Percentiles rank a stretch among this genome's conserved stretches.
phyloP scores from a whole-genome alignment of 1,139 yeast species.

The Suhomyces choctaworum region DNA sequence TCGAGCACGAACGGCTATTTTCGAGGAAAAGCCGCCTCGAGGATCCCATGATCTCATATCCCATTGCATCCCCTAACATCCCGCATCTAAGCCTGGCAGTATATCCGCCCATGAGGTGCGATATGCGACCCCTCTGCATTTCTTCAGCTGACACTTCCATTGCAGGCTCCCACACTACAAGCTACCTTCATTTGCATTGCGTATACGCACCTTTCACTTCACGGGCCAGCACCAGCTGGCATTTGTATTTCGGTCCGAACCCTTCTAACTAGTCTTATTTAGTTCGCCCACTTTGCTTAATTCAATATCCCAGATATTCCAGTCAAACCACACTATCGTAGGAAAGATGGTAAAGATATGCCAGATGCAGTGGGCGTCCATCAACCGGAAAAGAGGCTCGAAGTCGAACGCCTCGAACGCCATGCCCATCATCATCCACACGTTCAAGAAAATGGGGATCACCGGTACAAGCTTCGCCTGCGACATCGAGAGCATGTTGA shows the following conservation, averaged over 20 bases:
- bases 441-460: constrained; percentile 38
- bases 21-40: too few relatives aligned
- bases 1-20: too few relatives aligned
- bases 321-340: constrained; percentile 46
- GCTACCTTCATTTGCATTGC: constrained; percentile 1
- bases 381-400: constrained; percentile 31
- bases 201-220: constrained; percentile 5
- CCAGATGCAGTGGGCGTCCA: constrained; percentile 50
- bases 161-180: too few relatives aligned
- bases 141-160: too few relatives aligned
- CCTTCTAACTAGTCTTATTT: constrained; percentile 14
- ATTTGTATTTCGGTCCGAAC: too few relatives aligned
- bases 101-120: too few relatives aligned
- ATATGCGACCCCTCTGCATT: too few relatives aligned
- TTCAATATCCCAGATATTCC: constrained; percentile 54
- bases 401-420: constrained; percentile 43
- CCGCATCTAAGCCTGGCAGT: too few relatives aligned
- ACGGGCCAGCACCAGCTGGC: too few relatives aligned
- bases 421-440: constrained; percentile 37
- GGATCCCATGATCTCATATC: too few relatives aligned
- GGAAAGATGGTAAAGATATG: constrained; percentile 47
- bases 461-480: constrained; percentile 34
- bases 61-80: too few relatives aligned
- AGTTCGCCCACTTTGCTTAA: constrained; percentile 23
- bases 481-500: constrained; percentile 30